phyloP scores from a whole-genome alignment of 208 protist genomes.

The Willaertia magna region DNA sequence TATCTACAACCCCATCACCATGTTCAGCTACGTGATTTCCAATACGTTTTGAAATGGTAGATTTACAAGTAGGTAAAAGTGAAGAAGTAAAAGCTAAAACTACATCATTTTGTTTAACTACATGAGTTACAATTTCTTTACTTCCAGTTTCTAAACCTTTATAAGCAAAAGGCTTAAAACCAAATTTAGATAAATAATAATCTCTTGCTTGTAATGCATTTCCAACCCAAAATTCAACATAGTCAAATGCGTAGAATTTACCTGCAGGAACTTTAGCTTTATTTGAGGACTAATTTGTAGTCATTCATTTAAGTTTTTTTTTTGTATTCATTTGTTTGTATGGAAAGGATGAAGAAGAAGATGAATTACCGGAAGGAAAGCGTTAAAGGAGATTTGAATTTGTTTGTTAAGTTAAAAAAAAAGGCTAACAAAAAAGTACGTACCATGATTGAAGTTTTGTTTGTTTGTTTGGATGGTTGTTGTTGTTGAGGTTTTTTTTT shows the following conservation, averaged over 20 bases:
- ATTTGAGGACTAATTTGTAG: neutral
- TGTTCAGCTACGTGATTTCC: slow-evolving; percentile 35
- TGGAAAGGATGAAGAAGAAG: no score
- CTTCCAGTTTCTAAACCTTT: slow-evolving; percentile 9
- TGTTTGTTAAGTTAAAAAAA: no score
- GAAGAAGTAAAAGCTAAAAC: slow-evolving; percentile 47
- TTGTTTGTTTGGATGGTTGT: no score
- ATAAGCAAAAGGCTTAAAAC: slow-evolving; percentile 1
- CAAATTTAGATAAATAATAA: slow-evolving; percentile 8
- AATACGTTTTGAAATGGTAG: slow-evolving; percentile 16
- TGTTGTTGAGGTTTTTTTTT: no score
- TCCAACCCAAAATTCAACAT: slow-evolving; percentile 13
- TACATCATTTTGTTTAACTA: slow-evolving; percentile 19
- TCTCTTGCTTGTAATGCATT: slow-evolving; percentile 10
- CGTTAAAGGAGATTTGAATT: no score
- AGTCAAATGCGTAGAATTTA: neutral
- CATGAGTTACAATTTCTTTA: slow-evolving; percentile 5
- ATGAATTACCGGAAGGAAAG: no score
- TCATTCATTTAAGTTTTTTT: neutral
- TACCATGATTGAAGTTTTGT: no score
- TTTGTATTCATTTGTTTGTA: no score
- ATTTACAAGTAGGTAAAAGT: slow-evolving; percentile 34
- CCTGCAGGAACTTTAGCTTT: slow-evolving; percentile 1
- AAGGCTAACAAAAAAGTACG: no score
- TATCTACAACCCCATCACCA: slow-evolving; percentile 53